Evolutionary conservation across 1,284 basidiomycete genomes (phyloP).

Genomic region (Austroboletus olivaceoglutinosus): DNA sequence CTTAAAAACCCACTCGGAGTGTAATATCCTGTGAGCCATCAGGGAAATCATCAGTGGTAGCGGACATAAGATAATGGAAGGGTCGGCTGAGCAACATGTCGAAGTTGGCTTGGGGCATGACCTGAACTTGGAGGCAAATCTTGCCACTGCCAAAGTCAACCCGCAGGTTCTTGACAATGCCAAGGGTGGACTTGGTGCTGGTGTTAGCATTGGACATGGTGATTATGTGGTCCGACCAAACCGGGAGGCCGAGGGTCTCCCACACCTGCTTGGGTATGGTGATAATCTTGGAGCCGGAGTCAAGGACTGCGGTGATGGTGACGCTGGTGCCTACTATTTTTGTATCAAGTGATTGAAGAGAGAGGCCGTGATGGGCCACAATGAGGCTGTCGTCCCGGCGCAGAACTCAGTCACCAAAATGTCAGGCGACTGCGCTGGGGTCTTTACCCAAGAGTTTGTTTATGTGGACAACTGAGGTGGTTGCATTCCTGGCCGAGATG

Average conservation of each 20-base stretch:
- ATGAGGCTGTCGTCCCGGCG: not conserved
- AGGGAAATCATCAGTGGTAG: not conserved
- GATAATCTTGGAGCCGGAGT: not conserved
- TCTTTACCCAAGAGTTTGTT: too few relatives aligned
- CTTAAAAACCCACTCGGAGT: constrained; percentile 7
- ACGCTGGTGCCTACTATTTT: not conserved
- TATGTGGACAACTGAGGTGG: too few relatives aligned
- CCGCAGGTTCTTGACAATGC: not conserved
- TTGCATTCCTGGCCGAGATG: too few relatives aligned
- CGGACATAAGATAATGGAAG: constrained; percentile 3
- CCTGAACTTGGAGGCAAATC: not conserved
- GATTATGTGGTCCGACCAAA: not conserved
- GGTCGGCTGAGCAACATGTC: not conserved
- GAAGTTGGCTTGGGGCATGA: not conserved
- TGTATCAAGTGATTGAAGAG: not conserved
- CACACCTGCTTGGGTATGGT: not conserved
- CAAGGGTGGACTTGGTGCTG: not conserved
- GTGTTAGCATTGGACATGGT: not conserved
- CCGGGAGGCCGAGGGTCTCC: not conserved
- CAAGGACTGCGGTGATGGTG: not conserved
- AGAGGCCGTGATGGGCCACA: not conserved
- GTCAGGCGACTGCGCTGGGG: too few relatives aligned
- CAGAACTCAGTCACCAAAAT: not conserved
- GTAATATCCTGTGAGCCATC: not conserved
- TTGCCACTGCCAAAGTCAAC: not conserved